These are phyloP conservation scores for Seminavis robusta DNA, from an alignment of 108 stramenopile species.

Conservation along the genomic window DNA sequence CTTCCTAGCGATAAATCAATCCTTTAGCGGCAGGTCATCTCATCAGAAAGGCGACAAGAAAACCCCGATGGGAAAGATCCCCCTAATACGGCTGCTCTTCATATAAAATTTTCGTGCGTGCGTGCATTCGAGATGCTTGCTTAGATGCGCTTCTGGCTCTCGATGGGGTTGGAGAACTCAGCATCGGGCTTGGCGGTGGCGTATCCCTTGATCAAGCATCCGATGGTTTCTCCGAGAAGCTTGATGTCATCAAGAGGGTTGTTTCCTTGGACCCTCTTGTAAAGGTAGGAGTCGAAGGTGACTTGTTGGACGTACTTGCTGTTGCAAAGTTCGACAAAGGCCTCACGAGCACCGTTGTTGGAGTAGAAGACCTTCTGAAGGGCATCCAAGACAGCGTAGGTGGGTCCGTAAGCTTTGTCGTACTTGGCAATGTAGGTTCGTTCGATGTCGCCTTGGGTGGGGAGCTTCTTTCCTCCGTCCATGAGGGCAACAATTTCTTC, in stretches of 20 bases:
- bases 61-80: no score
- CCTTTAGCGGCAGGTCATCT: no score
- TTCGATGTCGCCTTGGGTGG: conserved; percentile 91
- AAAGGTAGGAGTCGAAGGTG: conserved; percentile 98
- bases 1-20: no score
- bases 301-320: conserved; percentile 98
- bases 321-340: conserved; percentile 97
- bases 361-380: conserved; percentile 97
- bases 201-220: conserved; percentile 93
- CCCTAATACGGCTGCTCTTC: no score
- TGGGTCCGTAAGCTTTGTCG: conserved; percentile 92
- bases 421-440: conserved; percentile 92
- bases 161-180: conserved; percentile 93
- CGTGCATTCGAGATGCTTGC: no score
- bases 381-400: conserved; percentile 95
- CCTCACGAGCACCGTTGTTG: conserved; percentile 97
- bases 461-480: conserved; percentile 83
- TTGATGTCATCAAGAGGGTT: conserved; percentile 96
- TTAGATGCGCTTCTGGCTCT: conserved; percentile 94
- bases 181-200: conserved; percentile 92
- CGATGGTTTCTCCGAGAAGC: conserved; percentile 94
- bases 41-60: no score
- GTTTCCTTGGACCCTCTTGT: conserved; percentile 97
- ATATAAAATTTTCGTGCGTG: no score
- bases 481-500: conserved; percentile 91